phyloP scores from a whole-genome alignment of 202 grass and related monocot genomes.

The Bolboschoenoplectus hybrid region DNA sequence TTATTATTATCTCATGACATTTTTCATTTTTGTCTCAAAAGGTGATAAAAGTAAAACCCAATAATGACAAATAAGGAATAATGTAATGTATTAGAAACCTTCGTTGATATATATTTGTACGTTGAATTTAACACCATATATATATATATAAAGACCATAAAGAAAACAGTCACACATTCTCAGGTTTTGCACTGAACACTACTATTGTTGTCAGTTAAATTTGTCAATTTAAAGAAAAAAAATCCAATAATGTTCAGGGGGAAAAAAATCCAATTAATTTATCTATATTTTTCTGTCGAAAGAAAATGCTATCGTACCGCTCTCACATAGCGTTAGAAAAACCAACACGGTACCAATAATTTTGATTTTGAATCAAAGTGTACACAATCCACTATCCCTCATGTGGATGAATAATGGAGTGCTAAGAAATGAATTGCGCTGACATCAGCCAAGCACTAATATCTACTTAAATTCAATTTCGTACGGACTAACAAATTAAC shows the following conservation, averaged over 20 bases:
- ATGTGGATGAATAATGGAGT: background rate
- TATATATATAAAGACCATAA: background rate
- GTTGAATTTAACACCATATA: background rate
- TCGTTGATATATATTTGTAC: background rate
- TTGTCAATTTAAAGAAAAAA: too few relatives aligned
- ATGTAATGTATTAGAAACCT: background rate
- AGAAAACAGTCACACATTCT: background rate
- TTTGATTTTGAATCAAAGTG: background rate
- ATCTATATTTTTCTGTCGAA: too few relatives aligned
- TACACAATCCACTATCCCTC: background rate
- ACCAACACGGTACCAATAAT: background rate
- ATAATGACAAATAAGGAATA: background rate
- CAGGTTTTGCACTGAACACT: background rate
- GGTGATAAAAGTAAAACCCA: background rate
- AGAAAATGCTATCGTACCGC: background rate
- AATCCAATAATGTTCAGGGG: too few relatives aligned
- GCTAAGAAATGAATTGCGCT: slow-evolving; percentile 5
- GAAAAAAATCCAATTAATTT: too few relatives aligned
- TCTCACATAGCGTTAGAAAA: background rate
- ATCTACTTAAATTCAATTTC: background rate
- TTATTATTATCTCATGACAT: too few relatives aligned
- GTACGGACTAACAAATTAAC: background rate
- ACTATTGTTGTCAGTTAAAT: background rate
- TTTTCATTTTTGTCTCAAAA: background rate
- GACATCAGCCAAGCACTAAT: background rate